Evolutionary conservation across 805 yeast species (phyloP), one percentile per base, ranked within the genome.

Genomic region (Kuraishia capsulata): DNA sequence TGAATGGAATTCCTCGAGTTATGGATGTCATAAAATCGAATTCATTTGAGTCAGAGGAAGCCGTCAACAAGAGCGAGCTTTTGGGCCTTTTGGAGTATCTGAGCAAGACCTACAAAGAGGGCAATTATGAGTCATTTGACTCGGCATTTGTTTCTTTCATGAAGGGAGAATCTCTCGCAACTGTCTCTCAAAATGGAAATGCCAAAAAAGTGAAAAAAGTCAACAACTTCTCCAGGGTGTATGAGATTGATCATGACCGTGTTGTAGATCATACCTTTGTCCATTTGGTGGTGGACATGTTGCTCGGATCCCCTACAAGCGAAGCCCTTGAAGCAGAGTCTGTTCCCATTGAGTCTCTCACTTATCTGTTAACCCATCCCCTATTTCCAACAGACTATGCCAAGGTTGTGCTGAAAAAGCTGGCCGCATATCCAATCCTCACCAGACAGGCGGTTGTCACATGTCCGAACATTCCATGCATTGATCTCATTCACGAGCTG

Each of bases 281-380:
- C 37, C 60, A 58, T 33, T 54, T 59, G 35, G 60, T 76, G 5
- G 64, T 54, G 11, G 44, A 45, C 39, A 36, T 59, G 69, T 20
- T 61, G 53, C 25, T 60, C 69, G 44, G 66, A 71, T 5, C 61
- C 53, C 48, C 30, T 43, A 44, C 43, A 59, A 52, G 70, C 13
- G 36, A 28, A 14, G 37, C 29, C 49, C 50, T 34, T 51, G 49
- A 11, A 53, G 49, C 14, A 5, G 31, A 26, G 17, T 65, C 68
- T 40, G 48, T 71, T 26, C 76, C 92, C 37, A 78, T 79, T 49
- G 60, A 60, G 35, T 66, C 87, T 2, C 57, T 86, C 35, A 72
- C 81, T 1, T 89, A 85, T 52, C 65, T 89, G 25, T 65, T 90
- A 44, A 83, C 96, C 2, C 95, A 90, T 61, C 96, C 96, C 14